Percentiles rank a stretch among this genome's conserved stretches.
Evolutionary conservation across 495 filamentous ascomycete genomes (phyloP).

Genomic region (Neurospora sp.): DNA sequence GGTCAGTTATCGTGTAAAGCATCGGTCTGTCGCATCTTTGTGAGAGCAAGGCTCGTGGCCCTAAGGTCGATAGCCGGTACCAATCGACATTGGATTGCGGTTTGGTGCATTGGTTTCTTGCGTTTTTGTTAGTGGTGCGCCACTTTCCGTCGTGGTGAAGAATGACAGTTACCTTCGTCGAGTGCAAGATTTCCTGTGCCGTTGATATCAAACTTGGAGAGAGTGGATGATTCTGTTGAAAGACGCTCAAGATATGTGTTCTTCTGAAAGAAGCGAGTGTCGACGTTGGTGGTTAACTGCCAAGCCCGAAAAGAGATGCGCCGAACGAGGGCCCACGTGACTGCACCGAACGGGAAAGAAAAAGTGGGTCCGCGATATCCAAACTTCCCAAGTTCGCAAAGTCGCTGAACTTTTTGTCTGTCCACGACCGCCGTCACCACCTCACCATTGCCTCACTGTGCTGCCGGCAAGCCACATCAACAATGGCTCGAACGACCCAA

Average conservation of each 20-base stretch:
- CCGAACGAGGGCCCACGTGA: background rate
- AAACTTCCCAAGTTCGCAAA: background rate
- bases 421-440: background rate
- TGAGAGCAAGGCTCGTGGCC: background rate
- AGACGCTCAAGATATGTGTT: too few species aligned
- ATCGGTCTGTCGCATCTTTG: background rate
- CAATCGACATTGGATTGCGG: background rate
- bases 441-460: background rate
- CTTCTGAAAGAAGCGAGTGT: background rate
- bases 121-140: background rate
- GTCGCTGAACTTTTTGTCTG: background rate
- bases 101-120: background rate
- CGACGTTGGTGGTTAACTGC: background rate
- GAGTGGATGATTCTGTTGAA: background rate
- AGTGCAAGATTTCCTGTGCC: background rate
- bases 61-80: background rate
- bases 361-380: background rate
- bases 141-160: background rate
- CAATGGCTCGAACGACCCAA: background rate
- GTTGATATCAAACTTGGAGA: too few species aligned
- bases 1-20: too few species aligned
- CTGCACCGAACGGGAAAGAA: background rate
- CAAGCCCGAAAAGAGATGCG: background rate
- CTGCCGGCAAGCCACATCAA: background rate
- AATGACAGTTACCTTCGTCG: background rate